phyloP scores from a whole-genome alignment of 2,329 filamentous ascomycete genomes.

The Fusarium siculi region DNA sequence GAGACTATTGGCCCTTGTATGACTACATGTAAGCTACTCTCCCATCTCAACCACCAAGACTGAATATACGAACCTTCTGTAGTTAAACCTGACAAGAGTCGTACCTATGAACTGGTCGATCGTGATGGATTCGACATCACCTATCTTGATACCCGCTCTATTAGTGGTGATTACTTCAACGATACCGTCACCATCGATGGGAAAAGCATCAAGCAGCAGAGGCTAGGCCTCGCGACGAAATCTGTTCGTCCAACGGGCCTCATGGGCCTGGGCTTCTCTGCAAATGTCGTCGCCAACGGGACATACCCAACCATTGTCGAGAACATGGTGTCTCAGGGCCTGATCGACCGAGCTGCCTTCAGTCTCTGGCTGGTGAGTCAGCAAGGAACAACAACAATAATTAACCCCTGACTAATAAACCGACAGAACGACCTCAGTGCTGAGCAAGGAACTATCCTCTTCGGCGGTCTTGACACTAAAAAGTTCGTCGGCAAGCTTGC shows the following conservation, averaged over 20 bases:
- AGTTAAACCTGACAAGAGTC: conserved; percentile 58
- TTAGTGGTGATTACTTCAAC: conserved; percentile 66
- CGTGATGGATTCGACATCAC: conserved; percentile 64
- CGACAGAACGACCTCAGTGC: conserved; percentile 68
- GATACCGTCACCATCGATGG: conserved; percentile 65
- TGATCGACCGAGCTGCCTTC: conserved; percentile 73
- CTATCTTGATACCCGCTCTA: conserved; percentile 68
- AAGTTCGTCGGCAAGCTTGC: conserved; percentile 71
- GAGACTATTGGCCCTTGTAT: conserved; percentile 46
- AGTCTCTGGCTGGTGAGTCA: conserved; percentile 69
- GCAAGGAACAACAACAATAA: background rate
- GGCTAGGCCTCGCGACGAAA: conserved; percentile 64
- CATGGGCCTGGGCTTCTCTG: conserved; percentile 68
- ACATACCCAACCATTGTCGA: conserved; percentile 70
- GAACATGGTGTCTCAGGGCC: conserved; percentile 69
- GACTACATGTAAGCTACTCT: conserved; percentile 51
- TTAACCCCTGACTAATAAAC: conserved; percentile 5
- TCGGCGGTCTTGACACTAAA: conserved; percentile 80
- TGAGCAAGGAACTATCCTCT: conserved; percentile 76
- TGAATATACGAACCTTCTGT: background rate
- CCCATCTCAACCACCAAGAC: too few species aligned
- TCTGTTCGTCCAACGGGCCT: conserved; percentile 65
- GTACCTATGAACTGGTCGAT: conserved; percentile 58
- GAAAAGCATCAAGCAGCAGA: conserved; percentile 58
- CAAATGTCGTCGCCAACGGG: conserved; percentile 57